phyloP scores from a whole-genome alignment of 106 monocot species.

The Gastrodia elata region DNA sequence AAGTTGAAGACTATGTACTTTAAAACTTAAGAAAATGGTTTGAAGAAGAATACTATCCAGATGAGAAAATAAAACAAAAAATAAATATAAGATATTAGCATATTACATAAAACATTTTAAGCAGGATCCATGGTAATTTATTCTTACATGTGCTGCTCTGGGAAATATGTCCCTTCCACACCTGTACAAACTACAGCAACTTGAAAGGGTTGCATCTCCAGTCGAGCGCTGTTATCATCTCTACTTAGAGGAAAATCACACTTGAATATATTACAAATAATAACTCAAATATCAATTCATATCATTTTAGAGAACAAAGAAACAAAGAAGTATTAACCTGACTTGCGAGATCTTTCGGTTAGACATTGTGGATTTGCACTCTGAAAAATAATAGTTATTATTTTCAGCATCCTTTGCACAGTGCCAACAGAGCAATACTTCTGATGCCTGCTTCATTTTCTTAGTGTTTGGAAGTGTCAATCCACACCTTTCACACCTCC shows the following conservation, averaged over 20 bases:
- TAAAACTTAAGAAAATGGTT: background rate
- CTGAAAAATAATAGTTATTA: slow-evolving; percentile 71
- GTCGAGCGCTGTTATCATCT: slow-evolving; percentile 12
- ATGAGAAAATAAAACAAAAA: background rate
- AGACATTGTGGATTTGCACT: slow-evolving; percentile 52
- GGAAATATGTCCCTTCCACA: slow-evolving; percentile 68
- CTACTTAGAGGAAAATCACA: slow-evolving; percentile 27
- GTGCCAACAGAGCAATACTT: slow-evolving; percentile 57
- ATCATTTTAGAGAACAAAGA: slow-evolving; percentile 2
- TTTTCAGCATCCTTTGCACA: slow-evolving; percentile 76
- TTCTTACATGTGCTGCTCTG: slow-evolving; percentile 74
- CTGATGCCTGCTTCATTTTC: slow-evolving; percentile 43
- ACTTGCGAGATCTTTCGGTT: slow-evolving; percentile 24
- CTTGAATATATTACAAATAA: background rate
- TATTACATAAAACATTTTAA: background rate
- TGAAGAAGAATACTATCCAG: background rate
- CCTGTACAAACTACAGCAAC: slow-evolving; percentile 58
- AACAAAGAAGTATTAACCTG: slow-evolving; percentile 25
- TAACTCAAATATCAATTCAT: background rate
- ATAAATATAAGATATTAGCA: background rate
- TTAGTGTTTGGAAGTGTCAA: slow-evolving; percentile 44
- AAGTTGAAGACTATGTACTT: background rate
- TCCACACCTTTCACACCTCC: slow-evolving; percentile 70
- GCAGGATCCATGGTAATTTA: slow-evolving; percentile 4
- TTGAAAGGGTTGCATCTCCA: slow-evolving; percentile 18